Evolutionary conservation across 768 basidiomycete species (phyloP).

Genomic region (Mycena albidolilacea): DNA sequence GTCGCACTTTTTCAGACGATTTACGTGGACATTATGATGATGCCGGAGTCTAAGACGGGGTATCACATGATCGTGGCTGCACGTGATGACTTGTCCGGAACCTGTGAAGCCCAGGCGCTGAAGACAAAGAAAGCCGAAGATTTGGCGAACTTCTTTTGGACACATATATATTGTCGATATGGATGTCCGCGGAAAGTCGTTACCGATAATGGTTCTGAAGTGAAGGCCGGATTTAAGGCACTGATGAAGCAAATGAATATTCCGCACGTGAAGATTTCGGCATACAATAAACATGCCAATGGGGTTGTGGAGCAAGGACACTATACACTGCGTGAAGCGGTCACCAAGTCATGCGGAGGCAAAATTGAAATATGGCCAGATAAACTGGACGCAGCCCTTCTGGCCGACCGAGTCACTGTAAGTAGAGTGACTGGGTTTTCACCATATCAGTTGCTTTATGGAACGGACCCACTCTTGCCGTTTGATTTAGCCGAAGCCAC

Average conservation of each 20-base stretch:
- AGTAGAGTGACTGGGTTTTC: slow-evolving; percentile 41
- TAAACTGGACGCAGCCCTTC: slow-evolving; percentile 39
- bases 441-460: slow-evolving; percentile 34
- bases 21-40: slow-evolving; percentile 47
- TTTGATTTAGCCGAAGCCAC: neutral
- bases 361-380: slow-evolving; percentile 42
- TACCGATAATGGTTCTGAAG: slow-evolving; percentile 44
- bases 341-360: too few relatives aligned
- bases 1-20: slow-evolving; percentile 22
- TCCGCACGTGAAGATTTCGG: too few relatives aligned
- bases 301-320: too few relatives aligned
- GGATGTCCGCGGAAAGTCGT: too few relatives aligned
- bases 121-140: slow-evolving; percentile 21
- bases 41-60: slow-evolving; percentile 38
- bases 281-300: too few relatives aligned
- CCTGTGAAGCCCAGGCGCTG: slow-evolving; percentile 48
- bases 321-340: too few relatives aligned
- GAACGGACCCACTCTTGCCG: neutral
- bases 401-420: slow-evolving; percentile 44
- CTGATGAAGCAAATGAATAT: slow-evolving; percentile 10
- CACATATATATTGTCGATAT: too few relatives aligned
- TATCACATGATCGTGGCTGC: neutral
- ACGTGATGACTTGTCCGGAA: slow-evolving; percentile 48
- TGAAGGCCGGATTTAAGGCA: slow-evolving; percentile 39
- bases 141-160: slow-evolving; percentile 50